Evolutionary conservation across 257 asterid species (phyloP).

Genomic region (Rehmannia glutinosa): DNA sequence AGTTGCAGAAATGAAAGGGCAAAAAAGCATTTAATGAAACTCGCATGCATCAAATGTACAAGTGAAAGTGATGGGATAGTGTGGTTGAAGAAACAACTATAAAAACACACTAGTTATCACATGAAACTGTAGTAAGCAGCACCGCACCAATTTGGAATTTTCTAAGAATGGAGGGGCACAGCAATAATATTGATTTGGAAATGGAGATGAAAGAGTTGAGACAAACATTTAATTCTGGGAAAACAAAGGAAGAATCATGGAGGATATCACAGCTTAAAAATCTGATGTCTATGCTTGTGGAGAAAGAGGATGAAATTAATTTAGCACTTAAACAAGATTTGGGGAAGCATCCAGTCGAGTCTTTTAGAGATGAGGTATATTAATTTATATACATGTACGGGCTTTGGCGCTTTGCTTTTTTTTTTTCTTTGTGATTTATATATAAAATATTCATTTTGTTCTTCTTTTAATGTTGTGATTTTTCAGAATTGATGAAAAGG

Average conservation of each 20-base stretch:
- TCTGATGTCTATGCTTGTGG: conserved; percentile 37
- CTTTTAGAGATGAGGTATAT: conserved; percentile 68
- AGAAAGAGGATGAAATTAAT: conserved; percentile 49
- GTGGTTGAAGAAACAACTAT: background rate
- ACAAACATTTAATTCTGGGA: conserved; percentile 50
- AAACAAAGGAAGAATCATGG: conserved; percentile 71
- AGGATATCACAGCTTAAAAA: conserved; percentile 55
- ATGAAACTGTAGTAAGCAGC: too few species aligned
- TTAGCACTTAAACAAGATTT: conserved; percentile 61
- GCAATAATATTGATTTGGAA: conserved; percentile 20
- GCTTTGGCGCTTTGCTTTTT: too few species aligned
- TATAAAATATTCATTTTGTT: background rate
- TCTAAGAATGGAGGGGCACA: background rate
- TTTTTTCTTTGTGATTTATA: too few species aligned
- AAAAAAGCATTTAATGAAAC: background rate
- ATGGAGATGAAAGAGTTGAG: conserved; percentile 38
- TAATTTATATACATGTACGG: background rate
- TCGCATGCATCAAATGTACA: background rate
- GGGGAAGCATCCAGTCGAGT: conserved; percentile 67
- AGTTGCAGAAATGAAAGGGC: background rate
- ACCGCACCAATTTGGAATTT: too few species aligned
- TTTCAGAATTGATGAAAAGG: background rate
- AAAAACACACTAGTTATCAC: background rate
- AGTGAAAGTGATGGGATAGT: background rate
- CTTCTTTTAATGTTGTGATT: background rate